Conservation (phyloP, 768 basidiomycete species). For the Lenzites betulinus region DNA sequence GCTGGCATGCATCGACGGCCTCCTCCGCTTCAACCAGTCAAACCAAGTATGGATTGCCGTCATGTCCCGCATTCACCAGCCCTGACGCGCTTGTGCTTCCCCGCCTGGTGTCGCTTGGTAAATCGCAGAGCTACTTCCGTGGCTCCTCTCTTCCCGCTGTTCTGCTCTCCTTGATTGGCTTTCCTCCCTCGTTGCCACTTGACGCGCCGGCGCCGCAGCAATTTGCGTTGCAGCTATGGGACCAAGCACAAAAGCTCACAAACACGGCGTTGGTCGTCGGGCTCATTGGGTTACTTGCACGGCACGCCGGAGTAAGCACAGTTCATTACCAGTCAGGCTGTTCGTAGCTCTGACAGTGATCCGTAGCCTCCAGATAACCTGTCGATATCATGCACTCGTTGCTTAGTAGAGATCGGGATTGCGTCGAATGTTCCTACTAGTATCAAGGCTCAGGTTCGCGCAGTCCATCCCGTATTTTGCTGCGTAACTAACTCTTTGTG, state of each 20-base stretch:
- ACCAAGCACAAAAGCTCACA: conserved; percentile 74
- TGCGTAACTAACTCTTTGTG: conserved; percentile 28
- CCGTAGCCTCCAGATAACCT: conserved; percentile 52
- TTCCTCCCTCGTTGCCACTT: conserved; percentile 61
- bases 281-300: conserved; percentile 82
- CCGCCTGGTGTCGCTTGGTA: conserved; percentile 20
- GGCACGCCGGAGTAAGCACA: conserved; percentile 40
- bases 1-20: conserved; percentile 80
- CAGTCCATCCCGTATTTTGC: not conserved
- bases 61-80: conserved; percentile 13
- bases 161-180: conserved; percentile 68
- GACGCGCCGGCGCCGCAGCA: conserved; percentile 73
- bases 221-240: conserved; percentile 97
- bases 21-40: conserved; percentile 90
- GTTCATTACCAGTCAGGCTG: not conserved
- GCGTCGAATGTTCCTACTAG: conserved; percentile 91
- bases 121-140: conserved; percentile 87
- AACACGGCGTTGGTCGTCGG: conserved; percentile 81
- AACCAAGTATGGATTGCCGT: conserved; percentile 68
- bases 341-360: not conserved
- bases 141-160: conserved; percentile 77
- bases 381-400: conserved; percentile 61
- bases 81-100: conserved; percentile 12
- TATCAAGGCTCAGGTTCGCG: conserved; percentile 79
- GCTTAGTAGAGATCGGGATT: conserved; percentile 83